Evolutionary conservation across 441 rosid species (phyloP).

Genomic region (Gossypium trilobum): DNA sequence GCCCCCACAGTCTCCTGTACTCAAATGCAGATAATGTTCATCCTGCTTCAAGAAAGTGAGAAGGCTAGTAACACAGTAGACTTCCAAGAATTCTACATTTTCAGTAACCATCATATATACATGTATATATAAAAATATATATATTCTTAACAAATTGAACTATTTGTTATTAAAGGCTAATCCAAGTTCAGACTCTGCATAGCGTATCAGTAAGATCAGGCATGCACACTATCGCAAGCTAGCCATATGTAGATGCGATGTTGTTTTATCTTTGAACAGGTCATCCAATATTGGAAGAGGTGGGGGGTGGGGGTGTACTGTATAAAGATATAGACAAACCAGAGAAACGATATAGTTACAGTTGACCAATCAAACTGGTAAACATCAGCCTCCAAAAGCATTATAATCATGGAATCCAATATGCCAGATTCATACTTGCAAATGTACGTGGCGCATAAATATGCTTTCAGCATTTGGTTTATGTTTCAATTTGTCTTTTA

Average conservation of each 20-base stretch:
- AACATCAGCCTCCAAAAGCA: background rate
- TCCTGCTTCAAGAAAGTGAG: no score
- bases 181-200: constrained; percentile 7
- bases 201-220: constrained; percentile 4
- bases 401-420: background rate
- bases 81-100: background rate
- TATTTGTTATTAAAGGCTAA: no score
- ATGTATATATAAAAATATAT: background rate
- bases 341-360: background rate
- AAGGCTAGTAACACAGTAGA: no score
- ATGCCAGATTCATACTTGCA: background rate
- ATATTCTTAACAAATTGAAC: no score
- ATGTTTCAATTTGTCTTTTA: background rate
- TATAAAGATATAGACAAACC: background rate
- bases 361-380: background rate
- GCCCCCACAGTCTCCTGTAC: no score
- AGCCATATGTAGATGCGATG: constrained; percentile 20
- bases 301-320: background rate
- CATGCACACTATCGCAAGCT: background rate
- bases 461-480: background rate
- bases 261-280: background rate
- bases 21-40: no score
- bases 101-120: background rate
- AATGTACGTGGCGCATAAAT: background rate
- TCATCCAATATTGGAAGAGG: background rate